These are phyloP conservation scores for Russula ochroleuca DNA, from an alignment of 768 basidiomycete species.

Conservation along the genomic window DNA sequence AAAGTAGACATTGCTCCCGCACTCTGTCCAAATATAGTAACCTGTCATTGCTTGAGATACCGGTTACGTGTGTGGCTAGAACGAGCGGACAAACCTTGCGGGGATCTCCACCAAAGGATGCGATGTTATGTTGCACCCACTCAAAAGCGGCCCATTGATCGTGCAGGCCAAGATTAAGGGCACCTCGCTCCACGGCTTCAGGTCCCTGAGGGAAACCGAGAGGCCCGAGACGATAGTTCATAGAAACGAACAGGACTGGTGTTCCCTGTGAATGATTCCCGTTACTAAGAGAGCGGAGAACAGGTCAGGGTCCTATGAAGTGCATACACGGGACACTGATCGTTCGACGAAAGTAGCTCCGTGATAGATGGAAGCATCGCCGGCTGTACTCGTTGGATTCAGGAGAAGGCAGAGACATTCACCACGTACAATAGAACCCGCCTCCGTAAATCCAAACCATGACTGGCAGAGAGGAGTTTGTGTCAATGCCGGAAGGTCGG, in stretches of 20 bases:
- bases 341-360: conserved; percentile 12
- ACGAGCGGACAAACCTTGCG: conserved; percentile 11
- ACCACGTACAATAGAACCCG: conserved; percentile 31
- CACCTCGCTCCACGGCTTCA: conserved; percentile 39
- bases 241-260: conserved; percentile 42
- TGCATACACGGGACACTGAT: conserved; percentile 23
- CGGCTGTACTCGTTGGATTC: conserved; percentile 1
- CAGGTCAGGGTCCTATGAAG: neutral
- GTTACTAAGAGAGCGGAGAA: neutral
- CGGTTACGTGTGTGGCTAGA: neutral
- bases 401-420: neutral
- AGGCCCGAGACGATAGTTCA: conserved; percentile 50
- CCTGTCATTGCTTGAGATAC: conserved; percentile 24
- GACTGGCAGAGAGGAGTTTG: conserved; percentile 38
- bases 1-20: conserved; percentile 40
- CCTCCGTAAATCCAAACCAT: conserved; percentile 47
- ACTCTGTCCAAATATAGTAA: conserved; percentile 40
- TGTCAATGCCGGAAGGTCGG: conserved; percentile 36
- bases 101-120: conserved; percentile 34
- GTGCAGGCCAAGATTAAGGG: conserved; percentile 44
- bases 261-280: conserved; percentile 11
- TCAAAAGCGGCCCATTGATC: conserved; percentile 39
- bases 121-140: conserved; percentile 34
- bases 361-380: conserved; percentile 7
- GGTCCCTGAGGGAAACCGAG: conserved; percentile 46